A percentile compares a stretch with the other conserved stretches of the same genome.
phyloP scores from a whole-genome alignment of 75 land plant species.

The Cupressus sempervirens region DNA sequence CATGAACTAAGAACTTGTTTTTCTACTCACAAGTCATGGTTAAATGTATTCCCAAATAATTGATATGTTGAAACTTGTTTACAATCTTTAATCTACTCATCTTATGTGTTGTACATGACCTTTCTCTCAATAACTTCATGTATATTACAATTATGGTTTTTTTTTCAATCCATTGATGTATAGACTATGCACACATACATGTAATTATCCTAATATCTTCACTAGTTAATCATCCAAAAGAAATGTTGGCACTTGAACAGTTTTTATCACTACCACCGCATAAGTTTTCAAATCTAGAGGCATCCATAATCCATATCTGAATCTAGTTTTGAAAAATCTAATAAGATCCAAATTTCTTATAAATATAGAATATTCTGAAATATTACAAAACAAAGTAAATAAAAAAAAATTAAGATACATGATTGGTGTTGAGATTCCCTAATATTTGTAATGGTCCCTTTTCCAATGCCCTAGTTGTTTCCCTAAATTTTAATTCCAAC shows the following conservation, averaged over 20 bases:
- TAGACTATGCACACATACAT: neutral
- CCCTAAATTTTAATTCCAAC: too few species aligned
- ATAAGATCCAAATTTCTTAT: too few species aligned
- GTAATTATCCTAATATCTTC: neutral
- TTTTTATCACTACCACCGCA: neutral
- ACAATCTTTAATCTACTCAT: neutral
- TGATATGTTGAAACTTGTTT: neutral
- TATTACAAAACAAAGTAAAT: too few species aligned
- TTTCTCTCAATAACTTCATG: neutral
- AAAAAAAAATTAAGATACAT: too few species aligned
- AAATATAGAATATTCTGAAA: too few species aligned
- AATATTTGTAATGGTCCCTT: too few species aligned
- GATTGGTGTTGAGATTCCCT: too few species aligned
- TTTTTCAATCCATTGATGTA: neutral
- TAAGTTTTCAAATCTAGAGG: neutral
- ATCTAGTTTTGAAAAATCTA: neutral
- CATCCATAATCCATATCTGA: neutral
- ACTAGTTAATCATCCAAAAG: neutral
- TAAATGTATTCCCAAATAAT: neutral
- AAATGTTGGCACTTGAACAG: neutral
- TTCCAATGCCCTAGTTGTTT: too few species aligned
- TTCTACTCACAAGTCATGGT: neutral
- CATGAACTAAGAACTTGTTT: neutral
- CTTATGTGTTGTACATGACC: neutral
- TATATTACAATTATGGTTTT: neutral